A percentile compares a stretch with the other conserved stretches of the same genome.
phyloP scores from a whole-genome alignment of 345 rosid genomes.

The Euphorbia peplus region DNA sequence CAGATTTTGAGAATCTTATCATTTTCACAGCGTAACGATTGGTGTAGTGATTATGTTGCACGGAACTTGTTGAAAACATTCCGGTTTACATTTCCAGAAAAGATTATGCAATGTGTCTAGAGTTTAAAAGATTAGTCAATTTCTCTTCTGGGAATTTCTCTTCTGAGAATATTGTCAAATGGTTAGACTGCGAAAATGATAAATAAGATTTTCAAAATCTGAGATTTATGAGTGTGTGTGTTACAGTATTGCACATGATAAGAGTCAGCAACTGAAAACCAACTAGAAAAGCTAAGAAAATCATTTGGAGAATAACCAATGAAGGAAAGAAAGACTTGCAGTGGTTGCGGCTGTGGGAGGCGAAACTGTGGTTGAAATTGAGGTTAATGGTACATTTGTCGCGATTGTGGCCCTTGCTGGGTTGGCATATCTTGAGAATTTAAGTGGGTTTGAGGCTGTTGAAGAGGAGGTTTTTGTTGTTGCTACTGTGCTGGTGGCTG shows the following conservation, averaged over 20 bases:
- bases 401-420: slow-evolving; percentile 59
- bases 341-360: slow-evolving; percentile 50
- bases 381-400: slow-evolving; percentile 50
- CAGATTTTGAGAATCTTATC: no score
- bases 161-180: no score
- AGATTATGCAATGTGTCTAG: no score
- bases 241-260: slow-evolving; percentile 42
- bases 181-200: no score
- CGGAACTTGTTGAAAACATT: no score
- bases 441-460: slow-evolving; percentile 51
- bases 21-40: no score
- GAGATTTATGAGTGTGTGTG: no score
- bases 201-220: no score
- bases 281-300: slow-evolving; percentile 5
- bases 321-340: slow-evolving; percentile 50
- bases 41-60: no score
- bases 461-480: slow-evolving; percentile 46
- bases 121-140: no score
- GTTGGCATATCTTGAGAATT: slow-evolving; percentile 43
- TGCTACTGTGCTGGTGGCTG: slow-evolving; percentile 21
- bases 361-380: slow-evolving; percentile 55
- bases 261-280: slow-evolving; percentile 27
- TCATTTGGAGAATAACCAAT: slow-evolving; percentile 39
- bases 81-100: no score
- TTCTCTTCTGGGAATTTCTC: no score